Percentiles rank a stretch among this genome's conserved stretches.
phyloP scores from a whole-genome alignment of 768 basidiomycete genomes.

The Boletus sp. region DNA sequence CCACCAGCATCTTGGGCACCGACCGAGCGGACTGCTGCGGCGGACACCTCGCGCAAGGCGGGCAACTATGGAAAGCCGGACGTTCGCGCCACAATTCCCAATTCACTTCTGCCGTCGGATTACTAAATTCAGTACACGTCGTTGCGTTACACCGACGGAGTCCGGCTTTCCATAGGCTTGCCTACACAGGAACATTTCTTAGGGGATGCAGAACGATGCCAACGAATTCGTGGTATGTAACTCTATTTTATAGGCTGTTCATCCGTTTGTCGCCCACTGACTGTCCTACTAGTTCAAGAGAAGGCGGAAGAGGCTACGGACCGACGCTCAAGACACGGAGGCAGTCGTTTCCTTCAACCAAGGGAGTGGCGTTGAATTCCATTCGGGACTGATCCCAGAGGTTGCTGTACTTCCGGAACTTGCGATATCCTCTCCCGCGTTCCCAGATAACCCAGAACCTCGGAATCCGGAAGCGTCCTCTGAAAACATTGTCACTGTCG shows the following conservation, averaged over 20 bases:
- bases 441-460: background rate
- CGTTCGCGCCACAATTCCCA: too few species aligned
- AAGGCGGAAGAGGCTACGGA: constrained; percentile 23
- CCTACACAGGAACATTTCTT: background rate
- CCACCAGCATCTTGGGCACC: too few species aligned
- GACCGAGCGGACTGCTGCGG: too few species aligned
- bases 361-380: background rate
- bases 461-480: background rate
- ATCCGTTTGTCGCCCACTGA: background rate
- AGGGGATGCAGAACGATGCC: constrained; percentile 8
- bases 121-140: too few species aligned
- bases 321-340: constrained; percentile 1
- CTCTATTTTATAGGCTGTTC: background rate
- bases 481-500: constrained; percentile 23
- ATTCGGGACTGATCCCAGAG: constrained; percentile 14
- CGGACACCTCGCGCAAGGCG: too few species aligned
- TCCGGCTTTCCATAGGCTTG: background rate
- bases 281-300: constrained; percentile 21
- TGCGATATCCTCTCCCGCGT: background rate
- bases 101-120: too few species aligned
- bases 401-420: constrained; percentile 17
- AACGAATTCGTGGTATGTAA: constrained; percentile 27
- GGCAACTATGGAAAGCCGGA: too few species aligned
- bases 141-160: too few species aligned
- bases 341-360: background rate